phyloP scores from a whole-genome alignment of 163 green algal species.

The Scenedesmus sp. region DNA sequence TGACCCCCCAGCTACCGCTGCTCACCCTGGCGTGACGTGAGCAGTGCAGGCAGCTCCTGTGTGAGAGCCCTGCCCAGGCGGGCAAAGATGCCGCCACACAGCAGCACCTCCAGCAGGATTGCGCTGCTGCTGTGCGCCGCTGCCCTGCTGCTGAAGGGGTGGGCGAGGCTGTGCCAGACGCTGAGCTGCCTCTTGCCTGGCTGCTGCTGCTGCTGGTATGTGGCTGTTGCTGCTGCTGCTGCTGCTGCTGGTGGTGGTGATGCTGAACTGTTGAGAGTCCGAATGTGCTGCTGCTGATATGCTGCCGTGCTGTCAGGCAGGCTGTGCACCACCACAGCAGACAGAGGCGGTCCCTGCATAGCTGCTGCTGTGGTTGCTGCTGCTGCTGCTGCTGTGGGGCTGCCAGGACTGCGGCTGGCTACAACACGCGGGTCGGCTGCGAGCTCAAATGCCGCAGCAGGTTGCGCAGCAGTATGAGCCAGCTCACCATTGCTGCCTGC shows the following conservation, averaged over 20 bases:
- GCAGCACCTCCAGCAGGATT: slow-evolving; percentile 25
- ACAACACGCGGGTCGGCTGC: background rate
- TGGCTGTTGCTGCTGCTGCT: slow-evolving; percentile 5
- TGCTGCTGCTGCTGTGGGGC: background rate
- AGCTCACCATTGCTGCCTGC: background rate
- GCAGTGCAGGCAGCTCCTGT: slow-evolving; percentile 22
- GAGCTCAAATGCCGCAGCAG: background rate
- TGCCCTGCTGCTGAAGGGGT: background rate
- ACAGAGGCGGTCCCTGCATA: background rate
- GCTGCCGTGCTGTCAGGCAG: background rate
- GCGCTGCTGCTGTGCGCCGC: background rate
- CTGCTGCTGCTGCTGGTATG: background rate
- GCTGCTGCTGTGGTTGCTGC: background rate
- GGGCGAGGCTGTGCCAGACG: background rate
- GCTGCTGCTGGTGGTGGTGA: background rate
- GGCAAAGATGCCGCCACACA: background rate
- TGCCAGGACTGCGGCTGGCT: background rate
- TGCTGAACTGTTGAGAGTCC: background rate
- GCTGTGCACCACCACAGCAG: background rate
- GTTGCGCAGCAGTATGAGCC: background rate
- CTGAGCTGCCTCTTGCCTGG: background rate
- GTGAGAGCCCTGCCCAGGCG: background rate
- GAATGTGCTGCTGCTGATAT: background rate
- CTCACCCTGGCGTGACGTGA: slow-evolving; percentile 10
- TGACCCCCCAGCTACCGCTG: too few relatives aligned